Conservation (phyloP, 257 asterid species). For the Agastache rugosa region DNA sequence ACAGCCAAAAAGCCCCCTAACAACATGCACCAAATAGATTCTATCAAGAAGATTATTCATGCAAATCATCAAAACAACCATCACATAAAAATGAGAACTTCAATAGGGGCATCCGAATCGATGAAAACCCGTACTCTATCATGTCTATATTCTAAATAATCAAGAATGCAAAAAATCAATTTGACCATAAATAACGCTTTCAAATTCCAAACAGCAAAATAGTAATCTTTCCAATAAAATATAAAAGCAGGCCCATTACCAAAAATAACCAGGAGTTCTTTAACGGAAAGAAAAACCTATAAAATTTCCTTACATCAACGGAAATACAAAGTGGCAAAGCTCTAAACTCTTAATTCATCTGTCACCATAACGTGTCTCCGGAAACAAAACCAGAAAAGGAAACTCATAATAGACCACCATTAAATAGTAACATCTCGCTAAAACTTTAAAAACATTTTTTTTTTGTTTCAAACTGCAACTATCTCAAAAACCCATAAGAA, state of each 20-base stretch:
- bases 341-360: background rate
- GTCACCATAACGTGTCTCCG: background rate
- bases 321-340: background rate
- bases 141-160: slow-evolving; percentile 6
- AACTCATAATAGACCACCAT: slow-evolving; percentile 16
- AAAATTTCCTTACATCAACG: background rate
- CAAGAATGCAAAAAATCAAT: background rate
- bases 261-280: slow-evolving; percentile 29
- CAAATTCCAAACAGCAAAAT: slow-evolving; percentile 1
- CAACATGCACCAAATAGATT: slow-evolving; percentile 10
- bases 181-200: background rate
- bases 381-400: slow-evolving; percentile 10
- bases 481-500: slow-evolving; percentile 10
- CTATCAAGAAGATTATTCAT: slow-evolving; percentile 30
- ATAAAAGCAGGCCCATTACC: slow-evolving; percentile 14
- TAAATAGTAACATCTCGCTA: background rate
- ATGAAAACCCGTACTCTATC: background rate
- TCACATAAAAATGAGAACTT: background rate
- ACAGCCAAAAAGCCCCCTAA: slow-evolving; percentile 38
- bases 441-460: background rate
- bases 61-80: slow-evolving; percentile 1
- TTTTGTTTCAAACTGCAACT: background rate
- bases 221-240: slow-evolving; percentile 15
- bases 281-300: slow-evolving; percentile 31
- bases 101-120: slow-evolving; percentile 14